These are phyloP conservation scores for Eudorina sp. DNA, from an alignment of 139 green algal genomes.

Conservation along the genomic window DNA sequence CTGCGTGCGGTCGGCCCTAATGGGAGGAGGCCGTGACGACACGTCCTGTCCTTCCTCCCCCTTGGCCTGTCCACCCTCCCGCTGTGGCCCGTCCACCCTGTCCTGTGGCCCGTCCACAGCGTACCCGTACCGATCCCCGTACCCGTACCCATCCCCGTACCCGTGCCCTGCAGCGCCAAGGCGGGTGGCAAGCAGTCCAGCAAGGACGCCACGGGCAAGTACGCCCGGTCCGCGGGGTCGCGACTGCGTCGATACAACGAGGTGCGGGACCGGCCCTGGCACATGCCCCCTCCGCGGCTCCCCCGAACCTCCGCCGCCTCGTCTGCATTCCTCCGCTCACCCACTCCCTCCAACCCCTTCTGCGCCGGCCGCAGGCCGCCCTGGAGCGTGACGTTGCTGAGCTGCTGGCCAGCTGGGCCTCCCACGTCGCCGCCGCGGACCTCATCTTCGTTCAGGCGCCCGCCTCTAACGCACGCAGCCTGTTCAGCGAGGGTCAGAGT, in stretches of 20 bases:
- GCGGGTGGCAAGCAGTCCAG: slow-evolving; percentile 89
- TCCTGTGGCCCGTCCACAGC: no score
- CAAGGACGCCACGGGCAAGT: slow-evolving; percentile 91
- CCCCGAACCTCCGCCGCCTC: not conserved
- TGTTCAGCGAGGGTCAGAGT: slow-evolving; percentile 53
- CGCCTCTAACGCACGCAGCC: slow-evolving; percentile 61
- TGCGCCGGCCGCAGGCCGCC: slow-evolving; percentile 50
- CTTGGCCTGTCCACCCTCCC: no score
- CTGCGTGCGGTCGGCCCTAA: no score
- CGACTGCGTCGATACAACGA: slow-evolving; percentile 93
- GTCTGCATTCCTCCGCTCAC: not conserved
- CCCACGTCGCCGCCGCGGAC: slow-evolving; percentile 62
- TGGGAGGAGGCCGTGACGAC: no score
- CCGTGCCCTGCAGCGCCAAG: slow-evolving; percentile 74
- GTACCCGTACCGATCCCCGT: no score
- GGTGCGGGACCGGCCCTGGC: slow-evolving; percentile 18
- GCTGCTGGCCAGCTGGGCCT: slow-evolving; percentile 72
- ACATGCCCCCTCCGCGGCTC: not conserved
- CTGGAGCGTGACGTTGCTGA: slow-evolving; percentile 76
- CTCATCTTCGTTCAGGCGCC: slow-evolving; percentile 82
- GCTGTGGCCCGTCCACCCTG: no score
- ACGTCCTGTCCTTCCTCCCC: no score
- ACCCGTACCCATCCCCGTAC: no score
- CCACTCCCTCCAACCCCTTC: not conserved
- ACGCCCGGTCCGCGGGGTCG: slow-evolving; percentile 85